Base-by-base conservation (phyloP, 2,329 filamentous ascomycete genomes). In the Penicillium oxalicum region DNA sequence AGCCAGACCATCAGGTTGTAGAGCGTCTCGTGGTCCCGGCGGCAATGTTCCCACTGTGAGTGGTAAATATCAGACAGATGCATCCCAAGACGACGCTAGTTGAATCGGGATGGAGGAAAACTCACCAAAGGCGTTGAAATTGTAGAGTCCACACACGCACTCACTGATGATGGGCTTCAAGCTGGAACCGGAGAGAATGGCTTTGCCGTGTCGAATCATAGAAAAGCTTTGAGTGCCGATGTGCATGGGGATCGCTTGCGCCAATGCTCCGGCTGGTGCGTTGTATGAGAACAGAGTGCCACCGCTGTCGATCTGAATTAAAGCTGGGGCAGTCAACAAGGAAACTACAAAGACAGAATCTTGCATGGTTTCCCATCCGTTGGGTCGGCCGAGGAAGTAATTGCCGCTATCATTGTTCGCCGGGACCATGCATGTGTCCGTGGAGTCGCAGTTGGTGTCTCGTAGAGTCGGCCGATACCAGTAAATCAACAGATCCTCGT, bases 51-150 rank as follows among this genome's bases (percentile, higher is more conserved):
- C 61, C 24, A 63, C 61, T 63, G 27, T 5, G 4, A 12, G 28
- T 9, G 4, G 29, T 13, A 5, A 5, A 4, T n/a, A 18, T 36
- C 12, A 47, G 45, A 27, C 2, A 7, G 29, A 1, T 12, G 1
- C 1, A 9, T 32, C 11, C 13, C 18, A 37, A 18, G 18, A 18
- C 18, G 18, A 18, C 18, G 18, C 18, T 18, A 18, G 18, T 18
- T 18, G 18, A 18, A 18, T 18, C 18, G 18, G 18, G 18, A 18
- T 18, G 18, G n/a, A 8, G 12, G 6, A 67, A 45, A 73, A 73
- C 12, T 74, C 70, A 7, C 74, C 76, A 51, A 77, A 80, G 7
- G 76, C 72, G 49, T 81, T 81, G 66, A 75, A 80, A 64, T 80
- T 80, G 67, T 79, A 79, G 40, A 79, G 66, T 2, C 77, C 63